Evolutionary conservation across 1,284 basidiomycete genomes (phyloP), one percentile per base, ranked within the genome.

Genomic region (Gomphus bonarii): DNA sequence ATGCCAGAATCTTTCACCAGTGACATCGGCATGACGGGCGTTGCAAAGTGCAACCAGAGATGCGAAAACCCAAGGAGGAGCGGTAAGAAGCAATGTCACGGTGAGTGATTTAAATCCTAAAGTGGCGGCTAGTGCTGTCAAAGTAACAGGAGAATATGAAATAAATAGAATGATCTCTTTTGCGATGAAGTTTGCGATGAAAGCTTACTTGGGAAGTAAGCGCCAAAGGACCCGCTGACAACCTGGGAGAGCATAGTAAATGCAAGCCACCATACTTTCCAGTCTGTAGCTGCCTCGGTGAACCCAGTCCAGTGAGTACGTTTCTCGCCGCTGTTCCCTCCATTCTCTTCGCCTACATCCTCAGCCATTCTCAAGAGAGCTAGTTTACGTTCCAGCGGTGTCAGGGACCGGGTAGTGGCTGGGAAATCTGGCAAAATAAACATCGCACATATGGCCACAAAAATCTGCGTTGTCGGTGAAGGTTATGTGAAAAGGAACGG

Each of bases 41-140:
- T 70, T 68, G 61, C 68, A 9, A 14, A 55, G 55, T 35, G 36
- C 57, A 43, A 79, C 73, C 22, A 81, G 68, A 4, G 81, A 79
- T 1, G 85, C 78, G 66, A 89, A 81, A 14, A 80, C 70, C 80
- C 85, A 92, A 2, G 88, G 88, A 36, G 89, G 88, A 10, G 85
- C 86, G 61, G 84, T 88, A 36, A 90, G 76, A 46, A 90, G 68
- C 20, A 91, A 72, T 1, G 85, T 82, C 18, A 82, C 70, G 5
- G 80, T 84, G 5, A 75, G 69, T 48, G 55, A 56, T 58, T 72
- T 75, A 68, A 79, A 88, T 30, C 86, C 86, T 66, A 91, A 73
- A 1, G 88, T 90, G 4, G 75, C 77, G 20, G 57, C 43, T n/a
- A 58, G 47, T n/a, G 57, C 57, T 58, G 4, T 12, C 35, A 40